phyloP scores from a whole-genome alignment of 768 basidiomycete genomes.

The Holtermanniella nyarrowii region DNA sequence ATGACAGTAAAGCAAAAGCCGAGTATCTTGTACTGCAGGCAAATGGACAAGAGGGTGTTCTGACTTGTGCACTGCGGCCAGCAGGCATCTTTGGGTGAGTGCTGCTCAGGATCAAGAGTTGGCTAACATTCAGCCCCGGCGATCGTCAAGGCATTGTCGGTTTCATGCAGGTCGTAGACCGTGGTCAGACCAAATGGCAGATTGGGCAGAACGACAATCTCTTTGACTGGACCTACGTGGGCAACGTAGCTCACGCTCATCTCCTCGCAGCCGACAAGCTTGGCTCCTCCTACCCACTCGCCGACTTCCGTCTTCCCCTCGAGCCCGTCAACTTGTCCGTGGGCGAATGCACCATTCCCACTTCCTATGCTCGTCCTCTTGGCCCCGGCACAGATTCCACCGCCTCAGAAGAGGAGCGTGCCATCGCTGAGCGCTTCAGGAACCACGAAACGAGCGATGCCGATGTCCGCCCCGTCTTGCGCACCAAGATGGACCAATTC shows the following conservation, averaged over 20 bases:
- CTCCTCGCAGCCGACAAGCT: constrained; percentile 87
- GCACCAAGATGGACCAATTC: constrained; percentile 74
- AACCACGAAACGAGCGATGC: constrained; percentile 40
- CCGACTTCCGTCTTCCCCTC: constrained; percentile 48
- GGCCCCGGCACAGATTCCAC: constrained; percentile 66
- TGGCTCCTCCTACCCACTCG: constrained; percentile 44
- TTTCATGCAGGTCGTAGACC: constrained; percentile 66
- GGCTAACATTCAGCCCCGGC: constrained; percentile 49
- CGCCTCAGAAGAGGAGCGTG: constrained; percentile 42
- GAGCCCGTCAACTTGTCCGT: constrained; percentile 57
- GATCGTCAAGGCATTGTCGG: constrained; percentile 77
- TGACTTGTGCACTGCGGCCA: constrained; percentile 82
- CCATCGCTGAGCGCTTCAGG: constrained; percentile 48
- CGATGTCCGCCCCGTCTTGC: constrained; percentile 49
- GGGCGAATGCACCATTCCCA: constrained; percentile 59
- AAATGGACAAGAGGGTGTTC: constrained; percentile 70
- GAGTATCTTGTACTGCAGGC: constrained; percentile 73
- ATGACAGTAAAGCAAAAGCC: constrained; percentile 82
- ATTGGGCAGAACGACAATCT: constrained; percentile 88
- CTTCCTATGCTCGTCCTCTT: constrained; percentile 66
- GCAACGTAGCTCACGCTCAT: constrained; percentile 88
- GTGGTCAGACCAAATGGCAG: constrained; percentile 80
- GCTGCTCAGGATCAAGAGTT: not conserved
- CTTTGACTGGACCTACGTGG: constrained; percentile 94
- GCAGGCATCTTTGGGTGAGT: constrained; percentile 91